Base-by-base conservation (phyloP, 208 protist genomes). In the Crithidia fasciculata region DNA sequence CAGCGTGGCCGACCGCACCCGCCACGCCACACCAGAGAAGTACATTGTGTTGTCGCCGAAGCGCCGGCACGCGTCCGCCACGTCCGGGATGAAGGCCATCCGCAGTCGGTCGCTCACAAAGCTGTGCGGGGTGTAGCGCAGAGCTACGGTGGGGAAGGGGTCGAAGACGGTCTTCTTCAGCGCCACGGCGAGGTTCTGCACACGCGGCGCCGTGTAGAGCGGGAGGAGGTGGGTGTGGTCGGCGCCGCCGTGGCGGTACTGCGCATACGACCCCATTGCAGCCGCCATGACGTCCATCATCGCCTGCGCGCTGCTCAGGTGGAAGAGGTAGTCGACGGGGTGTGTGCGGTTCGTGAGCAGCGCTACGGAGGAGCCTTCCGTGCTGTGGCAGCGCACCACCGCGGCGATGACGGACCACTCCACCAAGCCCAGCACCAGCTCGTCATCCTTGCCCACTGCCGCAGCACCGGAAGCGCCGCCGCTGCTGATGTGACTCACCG, bases 11-110 rank as follows among this genome's bases (percentile, higher is more conserved):
- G 82, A 80, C n/a, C 82, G 72, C 68, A 88, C 76, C 19, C 78
- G 78, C 85, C 82, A 93, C n/a, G 85, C 88, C 45, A 90, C 57
- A 55, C 88, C 88, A 67, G 85, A 87, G 68, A 93, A 93, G 73
- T 83, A 81, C 37, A 93, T 75, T 10, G 85, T 89, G 80, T 90
- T 93, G 79, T 93, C 88, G 50, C 88, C 88, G 66, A 88, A 90
- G 28, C 81, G 77, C 15, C 88, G 76, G 66, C 78, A 87, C 36
- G 77, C 65, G 43, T 86, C 80, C 2, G 81, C 88, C 49, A 93
- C 77, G 40, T 87, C 76, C 4, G 84, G 82, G 37, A 88, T 72
- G 49, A 85, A 79, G 18, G 78, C 80, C 50, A 93, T 73, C 40
- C 74, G 69, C 4, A 93, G 66, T 12, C 77, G 78, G 66, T 93